Evolutionary conservation across 495 filamentous ascomycete species (phyloP).

Genomic region (Neurospora cerealis): DNA sequence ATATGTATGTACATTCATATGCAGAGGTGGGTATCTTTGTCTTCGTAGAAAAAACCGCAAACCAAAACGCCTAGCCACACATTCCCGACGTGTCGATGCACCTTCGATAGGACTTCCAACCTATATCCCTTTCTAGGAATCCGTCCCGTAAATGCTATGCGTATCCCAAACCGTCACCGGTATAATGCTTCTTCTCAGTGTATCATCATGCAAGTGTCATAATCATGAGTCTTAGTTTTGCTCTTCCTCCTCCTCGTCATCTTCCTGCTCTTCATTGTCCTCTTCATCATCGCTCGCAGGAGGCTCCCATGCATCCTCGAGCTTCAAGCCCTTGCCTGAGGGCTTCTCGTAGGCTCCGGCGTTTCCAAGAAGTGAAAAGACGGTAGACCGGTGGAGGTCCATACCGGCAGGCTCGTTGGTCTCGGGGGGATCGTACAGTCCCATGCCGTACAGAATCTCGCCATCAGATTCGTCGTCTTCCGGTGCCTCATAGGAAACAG

Average conservation of each 20-base stretch:
- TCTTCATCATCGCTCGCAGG: conserved; percentile 51
- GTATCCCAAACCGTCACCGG: not conserved
- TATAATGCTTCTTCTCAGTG: not conserved
- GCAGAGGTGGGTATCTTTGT: not conserved
- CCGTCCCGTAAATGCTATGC: not conserved
- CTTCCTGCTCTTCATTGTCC: conserved; percentile 40
- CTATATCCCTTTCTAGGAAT: not conserved
- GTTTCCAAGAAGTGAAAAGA: conserved; percentile 37
- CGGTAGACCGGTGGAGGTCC: conserved; percentile 38
- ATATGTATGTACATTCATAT: not conserved
- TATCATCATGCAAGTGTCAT: not conserved
- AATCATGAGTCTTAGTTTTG: not conserved
- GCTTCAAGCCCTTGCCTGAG: conserved; percentile 64
- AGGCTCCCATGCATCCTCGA: conserved; percentile 76
- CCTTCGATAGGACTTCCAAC: not conserved
- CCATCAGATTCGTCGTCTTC: conserved; percentile 37
- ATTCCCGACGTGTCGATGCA: not conserved
- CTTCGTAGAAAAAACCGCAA: not conserved
- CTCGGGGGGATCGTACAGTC: conserved; percentile 64
- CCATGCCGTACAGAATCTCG: conserved; percentile 74
- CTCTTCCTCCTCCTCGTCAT: conserved; percentile 23
- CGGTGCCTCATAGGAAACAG: conserved; percentile 35
- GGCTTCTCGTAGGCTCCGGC: conserved; percentile 23
- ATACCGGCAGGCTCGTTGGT: conserved; percentile 21
- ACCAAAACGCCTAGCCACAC: not conserved